Conservation (phyloP, 1,139 yeast genomes). For the Debaryomycetaceae sp. region DNA sequence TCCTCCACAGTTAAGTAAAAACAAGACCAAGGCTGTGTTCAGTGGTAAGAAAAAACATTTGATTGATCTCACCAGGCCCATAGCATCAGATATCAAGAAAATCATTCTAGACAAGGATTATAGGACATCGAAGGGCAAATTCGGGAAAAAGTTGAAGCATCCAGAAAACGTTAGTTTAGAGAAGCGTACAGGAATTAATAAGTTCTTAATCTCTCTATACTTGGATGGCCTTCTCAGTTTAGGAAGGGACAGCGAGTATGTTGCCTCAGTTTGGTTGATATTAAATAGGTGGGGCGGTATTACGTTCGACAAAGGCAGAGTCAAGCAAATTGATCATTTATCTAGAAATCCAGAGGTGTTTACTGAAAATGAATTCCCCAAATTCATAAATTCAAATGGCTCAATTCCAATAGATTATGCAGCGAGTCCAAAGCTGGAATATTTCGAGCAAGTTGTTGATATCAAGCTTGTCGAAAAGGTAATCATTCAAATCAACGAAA, state of each 20-base stretch:
- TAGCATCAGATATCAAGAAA: constrained; percentile 16
- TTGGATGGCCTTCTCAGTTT: constrained; percentile 32
- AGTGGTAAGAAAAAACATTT: constrained; percentile 24
- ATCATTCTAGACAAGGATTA: constrained; percentile 13
- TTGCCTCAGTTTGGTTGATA: constrained; percentile 26
- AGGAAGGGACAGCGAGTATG: constrained; percentile 31
- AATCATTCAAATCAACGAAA: constrained; percentile 30
- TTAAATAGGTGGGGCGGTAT: constrained; percentile 36
- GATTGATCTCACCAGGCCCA: constrained; percentile 31
- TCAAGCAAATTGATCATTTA: constrained; percentile 1
- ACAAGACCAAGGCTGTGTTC: constrained; percentile 20
- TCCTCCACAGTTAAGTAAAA: constrained; percentile 23
- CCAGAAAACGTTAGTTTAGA: constrained; percentile 3
- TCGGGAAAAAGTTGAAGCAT: constrained; percentile 16
- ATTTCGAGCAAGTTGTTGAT: constrained; percentile 7
- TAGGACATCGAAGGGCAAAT: constrained; percentile 18
- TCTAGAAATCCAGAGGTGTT: constrained; percentile 7
- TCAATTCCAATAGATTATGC: background rate
- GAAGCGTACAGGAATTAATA: constrained; percentile 20
- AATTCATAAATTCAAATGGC: constrained; percentile 2
- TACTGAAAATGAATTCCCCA: constrained; percentile 9
- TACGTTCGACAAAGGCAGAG: constrained; percentile 8
- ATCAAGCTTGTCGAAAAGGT: constrained; percentile 29
- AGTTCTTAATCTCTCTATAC: constrained; percentile 27
- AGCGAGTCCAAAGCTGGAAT: background rate